Percentiles rank a stretch among this genome's conserved stretches.
These are phyloP conservation scores for Daldinia concentrica DNA, from an alignment of 495 filamentous ascomycete genomes.

Conservation along the genomic window DNA sequence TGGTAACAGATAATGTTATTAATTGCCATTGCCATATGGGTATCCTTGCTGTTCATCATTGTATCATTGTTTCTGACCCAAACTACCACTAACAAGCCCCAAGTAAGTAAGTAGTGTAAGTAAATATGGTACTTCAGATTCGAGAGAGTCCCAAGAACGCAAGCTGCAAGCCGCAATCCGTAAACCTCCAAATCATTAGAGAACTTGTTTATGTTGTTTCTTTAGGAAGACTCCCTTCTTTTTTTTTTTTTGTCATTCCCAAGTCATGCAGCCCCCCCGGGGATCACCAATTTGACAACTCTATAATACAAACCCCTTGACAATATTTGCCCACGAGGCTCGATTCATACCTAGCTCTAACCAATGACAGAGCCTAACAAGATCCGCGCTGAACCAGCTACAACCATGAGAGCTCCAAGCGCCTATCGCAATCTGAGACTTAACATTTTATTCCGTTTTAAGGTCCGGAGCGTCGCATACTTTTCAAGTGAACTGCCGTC, in stretches of 20 bases:
- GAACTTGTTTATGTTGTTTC: constrained; percentile 9
- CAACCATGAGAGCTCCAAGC: constrained; percentile 25
- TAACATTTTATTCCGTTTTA: constrained; percentile 26
- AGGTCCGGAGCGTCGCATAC: constrained; percentile 22
- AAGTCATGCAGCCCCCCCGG: constrained; percentile 40
- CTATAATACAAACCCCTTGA: constrained; percentile 47
- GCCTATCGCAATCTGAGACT: constrained; percentile 43
- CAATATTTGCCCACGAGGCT: constrained; percentile 46
- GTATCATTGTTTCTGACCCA: constrained; percentile 21
- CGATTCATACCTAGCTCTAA: constrained; percentile 29
- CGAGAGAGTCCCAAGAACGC: constrained; percentile 18
- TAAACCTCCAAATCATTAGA: background rate
- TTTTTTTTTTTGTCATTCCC: constrained; percentile 27
- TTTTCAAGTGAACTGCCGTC: constrained; percentile 24
- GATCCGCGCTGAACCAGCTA: constrained; percentile 34
- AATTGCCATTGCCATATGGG: constrained; percentile 36
- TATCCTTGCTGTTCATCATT: constrained; percentile 14
- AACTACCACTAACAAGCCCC: constrained; percentile 2
- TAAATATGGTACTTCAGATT: constrained; percentile 20
- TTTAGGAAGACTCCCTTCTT: constrained; percentile 16
- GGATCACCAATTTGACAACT: constrained; percentile 42
- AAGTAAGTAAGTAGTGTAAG: background rate
- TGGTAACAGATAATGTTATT: constrained; percentile 31
- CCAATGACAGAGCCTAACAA: constrained; percentile 31
- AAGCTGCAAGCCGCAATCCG: background rate